Evolutionary conservation across 31 red algal genomes (phyloP).

Genomic region (Bonnemaisonia californica): DNA sequence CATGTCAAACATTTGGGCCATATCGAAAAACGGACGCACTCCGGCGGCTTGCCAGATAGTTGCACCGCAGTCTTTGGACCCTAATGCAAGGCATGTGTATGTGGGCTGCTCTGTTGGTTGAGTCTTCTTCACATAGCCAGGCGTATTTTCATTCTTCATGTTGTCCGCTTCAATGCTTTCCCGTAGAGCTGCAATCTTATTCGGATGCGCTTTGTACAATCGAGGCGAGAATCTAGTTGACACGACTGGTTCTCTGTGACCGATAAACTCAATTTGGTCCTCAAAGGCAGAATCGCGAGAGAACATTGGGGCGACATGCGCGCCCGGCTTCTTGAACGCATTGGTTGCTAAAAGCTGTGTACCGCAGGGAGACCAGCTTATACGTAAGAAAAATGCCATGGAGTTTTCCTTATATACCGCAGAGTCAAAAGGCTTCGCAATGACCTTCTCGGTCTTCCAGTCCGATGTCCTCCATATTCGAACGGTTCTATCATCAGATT

Average conservation of each 20-base stretch:
- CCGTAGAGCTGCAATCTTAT: constrained; percentile 25
- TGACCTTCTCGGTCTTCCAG: constrained; percentile 84
- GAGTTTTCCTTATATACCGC: constrained; percentile 80
- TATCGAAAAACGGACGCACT: constrained; percentile 69
- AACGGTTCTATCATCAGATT: constrained; percentile 88
- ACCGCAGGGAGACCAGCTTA: constrained; percentile 84
- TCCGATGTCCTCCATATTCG: constrained; percentile 90
- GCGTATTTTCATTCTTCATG: constrained; percentile 14
- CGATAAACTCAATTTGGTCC: constrained; percentile 76
- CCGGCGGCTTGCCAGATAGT: constrained; percentile 81
- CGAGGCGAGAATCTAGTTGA: constrained; percentile 74
- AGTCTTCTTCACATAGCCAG: constrained; percentile 13
- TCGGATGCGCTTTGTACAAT: constrained; percentile 52
- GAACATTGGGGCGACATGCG: constrained; percentile 81
- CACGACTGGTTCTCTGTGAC: constrained; percentile 82
- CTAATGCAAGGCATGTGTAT: constrained; percentile 80
- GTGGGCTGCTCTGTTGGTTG: constrained; percentile 6
- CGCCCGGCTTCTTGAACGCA: constrained; percentile 59
- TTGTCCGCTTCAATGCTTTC: constrained; percentile 9
- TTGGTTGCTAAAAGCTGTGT: constrained; percentile 76
- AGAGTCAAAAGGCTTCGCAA: constrained; percentile 66
- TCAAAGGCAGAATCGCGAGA: constrained; percentile 54
- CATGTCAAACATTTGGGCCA: constrained; percentile 76
- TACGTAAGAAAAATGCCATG: constrained; percentile 80
- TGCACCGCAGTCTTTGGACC: constrained; percentile 84